Conservation (phyloP, 2,329 filamentous ascomycete genomes). For the Aspergillus neotritici region DNA sequence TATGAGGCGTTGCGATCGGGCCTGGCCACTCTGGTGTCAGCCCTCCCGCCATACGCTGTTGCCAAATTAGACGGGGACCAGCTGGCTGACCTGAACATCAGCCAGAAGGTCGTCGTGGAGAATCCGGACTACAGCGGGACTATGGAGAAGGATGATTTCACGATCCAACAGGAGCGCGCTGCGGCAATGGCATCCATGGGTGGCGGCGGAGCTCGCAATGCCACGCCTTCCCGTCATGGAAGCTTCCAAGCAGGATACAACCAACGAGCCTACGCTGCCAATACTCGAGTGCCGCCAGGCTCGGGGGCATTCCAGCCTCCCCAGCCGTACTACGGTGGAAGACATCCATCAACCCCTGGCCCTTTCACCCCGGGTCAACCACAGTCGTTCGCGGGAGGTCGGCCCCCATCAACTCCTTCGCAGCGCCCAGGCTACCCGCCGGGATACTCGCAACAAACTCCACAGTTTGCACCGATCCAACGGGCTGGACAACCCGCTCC, state of each 20-base stretch:
- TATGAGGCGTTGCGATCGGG: slow-evolving; percentile 74
- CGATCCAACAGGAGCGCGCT: slow-evolving; percentile 44
- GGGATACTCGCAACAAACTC: slow-evolving; percentile 29
- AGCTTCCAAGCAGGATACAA: slow-evolving; percentile 31
- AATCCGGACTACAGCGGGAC: slow-evolving; percentile 69
- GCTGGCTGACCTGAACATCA: slow-evolving; percentile 75
- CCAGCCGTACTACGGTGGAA: slow-evolving; percentile 27
- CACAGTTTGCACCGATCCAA: slow-evolving; percentile 38
- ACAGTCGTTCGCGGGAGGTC: slow-evolving; percentile 25
- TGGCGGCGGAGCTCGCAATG: slow-evolving; percentile 27
- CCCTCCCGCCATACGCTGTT: slow-evolving; percentile 76
- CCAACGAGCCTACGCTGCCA: slow-evolving; percentile 29
- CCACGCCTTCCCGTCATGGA: slow-evolving; percentile 31
- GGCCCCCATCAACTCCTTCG: slow-evolving; percentile 31
- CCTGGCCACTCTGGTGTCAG: slow-evolving; percentile 65
- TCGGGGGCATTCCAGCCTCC: slow-evolving; percentile 24
- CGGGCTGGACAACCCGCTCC: slow-evolving; percentile 36
- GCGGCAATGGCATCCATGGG: slow-evolving; percentile 28
- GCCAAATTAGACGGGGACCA: slow-evolving; percentile 82
- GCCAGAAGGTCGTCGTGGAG: slow-evolving; percentile 68
- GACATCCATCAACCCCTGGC: slow-evolving; percentile 27
- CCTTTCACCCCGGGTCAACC: slow-evolving; percentile 30
- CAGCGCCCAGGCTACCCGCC: slow-evolving; percentile 34
- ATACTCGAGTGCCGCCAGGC: slow-evolving; percentile 23
- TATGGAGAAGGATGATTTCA: slow-evolving; percentile 75